A percentile compares a stretch with the other conserved stretches of the same genome.
Conservation (phyloP, 495 filamentous ascomycete species). For the Xylaria grammica region DNA sequence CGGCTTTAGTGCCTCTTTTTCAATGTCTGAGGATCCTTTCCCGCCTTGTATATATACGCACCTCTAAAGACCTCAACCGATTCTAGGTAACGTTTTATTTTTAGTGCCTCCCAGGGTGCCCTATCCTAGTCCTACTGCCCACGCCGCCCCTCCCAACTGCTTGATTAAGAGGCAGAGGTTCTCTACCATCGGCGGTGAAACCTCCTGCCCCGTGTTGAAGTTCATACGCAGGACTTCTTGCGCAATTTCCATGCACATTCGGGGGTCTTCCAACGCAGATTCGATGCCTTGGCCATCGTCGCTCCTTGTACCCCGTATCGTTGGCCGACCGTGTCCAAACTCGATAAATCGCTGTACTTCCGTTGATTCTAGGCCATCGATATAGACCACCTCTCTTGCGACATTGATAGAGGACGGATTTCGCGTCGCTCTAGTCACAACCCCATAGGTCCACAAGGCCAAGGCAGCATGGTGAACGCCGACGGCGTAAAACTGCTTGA, state of each 20-base stretch:
- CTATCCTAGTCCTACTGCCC: slow-evolving; percentile 35
- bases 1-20: not conserved
- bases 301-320: slow-evolving; percentile 41
- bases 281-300: slow-evolving; percentile 16
- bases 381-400: slow-evolving; percentile 42
- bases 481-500: slow-evolving; percentile 65
- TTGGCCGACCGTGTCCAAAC: slow-evolving; percentile 50
- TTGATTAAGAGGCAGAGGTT: slow-evolving; percentile 62
- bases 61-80: not conserved
- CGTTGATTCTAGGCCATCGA: slow-evolving; percentile 54
- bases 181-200: slow-evolving; percentile 55
- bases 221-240: slow-evolving; percentile 54
- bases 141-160: slow-evolving; percentile 52
- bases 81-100: not conserved
- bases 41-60: too few relatives aligned
- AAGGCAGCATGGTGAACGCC: slow-evolving; percentile 65
- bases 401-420: slow-evolving; percentile 18
- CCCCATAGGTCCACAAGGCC: slow-evolving; percentile 65
- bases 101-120: not conserved
- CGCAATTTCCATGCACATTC: slow-evolving; percentile 52
- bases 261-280: slow-evolving; percentile 47
- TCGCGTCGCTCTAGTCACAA: slow-evolving; percentile 44
- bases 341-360: slow-evolving; percentile 55
- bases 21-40: not conserved
- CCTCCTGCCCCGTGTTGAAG: slow-evolving; percentile 39